Base-by-base conservation (phyloP, 2,329 filamentous ascomycete genomes). In the Fusarium setosum region DNA sequence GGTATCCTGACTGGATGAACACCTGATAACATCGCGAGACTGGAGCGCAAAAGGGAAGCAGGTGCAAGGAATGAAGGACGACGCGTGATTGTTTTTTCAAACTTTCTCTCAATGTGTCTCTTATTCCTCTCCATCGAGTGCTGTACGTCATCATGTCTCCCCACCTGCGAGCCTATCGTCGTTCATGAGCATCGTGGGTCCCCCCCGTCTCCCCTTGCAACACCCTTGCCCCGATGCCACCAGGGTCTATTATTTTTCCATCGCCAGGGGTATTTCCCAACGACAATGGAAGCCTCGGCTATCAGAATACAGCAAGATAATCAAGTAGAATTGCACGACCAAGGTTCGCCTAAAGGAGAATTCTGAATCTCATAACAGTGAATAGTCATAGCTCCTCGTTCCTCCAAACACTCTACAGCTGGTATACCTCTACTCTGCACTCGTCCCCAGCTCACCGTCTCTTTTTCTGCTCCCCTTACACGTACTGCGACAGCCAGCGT, bases 401-500 rank as follows among this genome's bases (percentile, higher is more conserved):
- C 49, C 64, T 40, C 63, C 50, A 56, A 68, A 48, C 52, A 56
- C 61, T 44, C 50, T 18, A 44, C 52, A 40, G 49, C 59, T 72
- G 62, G 65, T 71, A 70, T 72, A 62, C 49, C 52, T 56, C 58
- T n/a, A n/a, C n/a, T 68, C 45, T 47, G 42, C 55, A 58, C 49
- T 18, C 31, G n/a, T 48, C 56, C 42, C 20, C 44, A 56, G 34
- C 59, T 49, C 47, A 48, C 52, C 8, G 32, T 48, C 53, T 42
- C 20, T 49, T 40, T 26, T 53, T n/a, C 13, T 37, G 12, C 24
- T 44, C 59, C 44, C 54, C 78, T 84, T 91, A 96, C 77, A 96
- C 92, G 76, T 96, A 97, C 85, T 96, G 93, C 56, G 92, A 93
- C 81, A 97, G 81, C 94, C 93, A 97, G 83, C 93, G 89, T 81